These are phyloP conservation scores for Blastocystis sp. DNA, from an alignment of 352 stramenopile genomes.

Conservation along the genomic window DNA sequence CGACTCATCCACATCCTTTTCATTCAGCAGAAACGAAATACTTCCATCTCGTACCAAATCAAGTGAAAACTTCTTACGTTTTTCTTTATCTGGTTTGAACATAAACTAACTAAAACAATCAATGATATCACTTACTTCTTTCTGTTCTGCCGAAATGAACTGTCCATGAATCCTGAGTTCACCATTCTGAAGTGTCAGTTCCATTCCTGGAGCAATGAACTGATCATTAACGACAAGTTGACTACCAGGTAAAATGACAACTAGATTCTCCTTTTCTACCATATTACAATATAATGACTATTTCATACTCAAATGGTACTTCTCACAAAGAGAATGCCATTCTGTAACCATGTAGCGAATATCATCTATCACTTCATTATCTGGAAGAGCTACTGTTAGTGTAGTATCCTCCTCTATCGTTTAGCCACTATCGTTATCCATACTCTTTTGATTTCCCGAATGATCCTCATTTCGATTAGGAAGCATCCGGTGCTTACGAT, in stretches of 20 bases:
- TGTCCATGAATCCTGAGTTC: neutral
- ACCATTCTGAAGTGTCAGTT: neutral
- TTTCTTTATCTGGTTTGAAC: conserved; percentile 60
- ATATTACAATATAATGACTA: neutral
- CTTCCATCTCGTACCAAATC: conserved; percentile 7
- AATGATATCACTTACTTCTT: neutral
- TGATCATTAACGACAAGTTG: conserved; percentile 23
- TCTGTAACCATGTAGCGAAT: conserved; percentile 29
- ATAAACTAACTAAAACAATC: conserved; percentile 12
- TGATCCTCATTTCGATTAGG: neutral
- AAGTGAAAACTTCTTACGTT: conserved; percentile 39
- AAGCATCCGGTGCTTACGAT: conserved; percentile 31
- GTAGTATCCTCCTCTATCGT: conserved; percentile 29
- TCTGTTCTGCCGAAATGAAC: conserved; percentile 43
- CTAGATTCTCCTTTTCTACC: conserved; percentile 9
- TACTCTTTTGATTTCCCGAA: neutral
- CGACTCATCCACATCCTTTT: neutral
- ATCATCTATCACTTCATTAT: conserved; percentile 30
- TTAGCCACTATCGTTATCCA: neutral
- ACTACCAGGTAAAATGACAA: conserved; percentile 47
- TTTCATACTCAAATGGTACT: neutral
- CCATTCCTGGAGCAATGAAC: neutral
- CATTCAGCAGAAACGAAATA: neutral
- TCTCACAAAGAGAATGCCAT: neutral
- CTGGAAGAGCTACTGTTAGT: conserved; percentile 16